Percentiles rank a stretch among this genome's conserved stretches.
Evolutionary conservation across 2,329 filamentous ascomycete genomes (phyloP).

Genomic region (Tolypocladium tropicale): DNA sequence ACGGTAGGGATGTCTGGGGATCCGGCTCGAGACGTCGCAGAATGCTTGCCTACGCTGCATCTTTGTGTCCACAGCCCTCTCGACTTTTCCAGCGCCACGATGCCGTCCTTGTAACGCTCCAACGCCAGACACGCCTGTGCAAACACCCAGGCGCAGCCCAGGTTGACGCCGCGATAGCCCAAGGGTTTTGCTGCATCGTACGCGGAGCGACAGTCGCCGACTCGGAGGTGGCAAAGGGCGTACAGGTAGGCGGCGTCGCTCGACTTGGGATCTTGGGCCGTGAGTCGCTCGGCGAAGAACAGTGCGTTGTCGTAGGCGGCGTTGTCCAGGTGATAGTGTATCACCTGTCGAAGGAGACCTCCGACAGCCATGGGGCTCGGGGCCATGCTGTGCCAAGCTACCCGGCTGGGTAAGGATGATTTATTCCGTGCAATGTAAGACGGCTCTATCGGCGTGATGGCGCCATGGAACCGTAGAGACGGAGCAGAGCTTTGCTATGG

Average conservation of each 20-base stretch:
- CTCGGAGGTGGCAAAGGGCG: slow-evolving; percentile 72
- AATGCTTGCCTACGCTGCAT: slow-evolving; percentile 75
- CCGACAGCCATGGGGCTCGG: slow-evolving; percentile 39
- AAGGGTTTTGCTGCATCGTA: slow-evolving; percentile 70
- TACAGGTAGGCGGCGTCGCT: slow-evolving; percentile 75
- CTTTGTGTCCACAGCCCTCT: slow-evolving; percentile 65
- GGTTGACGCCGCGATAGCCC: slow-evolving; percentile 60
- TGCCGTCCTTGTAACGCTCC: slow-evolving; percentile 71
- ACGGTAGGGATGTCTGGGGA: slow-evolving; percentile 76
- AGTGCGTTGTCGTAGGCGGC: slow-evolving; percentile 81
- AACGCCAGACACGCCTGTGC: slow-evolving; percentile 79
- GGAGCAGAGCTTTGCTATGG: neutral
- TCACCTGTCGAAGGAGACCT: slow-evolving; percentile 45
- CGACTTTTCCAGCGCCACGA: slow-evolving; percentile 73
- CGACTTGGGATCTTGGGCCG: slow-evolving; percentile 72
- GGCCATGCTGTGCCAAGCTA: slow-evolving; percentile 32
- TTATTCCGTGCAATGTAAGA: slow-evolving; percentile 1
- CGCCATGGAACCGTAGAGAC: slow-evolving; percentile 4
- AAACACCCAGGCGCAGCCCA: slow-evolving; percentile 86
- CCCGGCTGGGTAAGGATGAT: neutral
- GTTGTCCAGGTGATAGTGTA: slow-evolving; percentile 75
- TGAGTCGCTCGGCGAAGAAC: slow-evolving; percentile 82
- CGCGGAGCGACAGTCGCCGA: slow-evolving; percentile 75
- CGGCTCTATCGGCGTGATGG: slow-evolving; percentile 1
- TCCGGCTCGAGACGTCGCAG: slow-evolving; percentile 61